These are phyloP conservation scores for Bassia scoparia DNA, from an alignment of 148 eudicot species.

Conservation along the genomic window DNA sequence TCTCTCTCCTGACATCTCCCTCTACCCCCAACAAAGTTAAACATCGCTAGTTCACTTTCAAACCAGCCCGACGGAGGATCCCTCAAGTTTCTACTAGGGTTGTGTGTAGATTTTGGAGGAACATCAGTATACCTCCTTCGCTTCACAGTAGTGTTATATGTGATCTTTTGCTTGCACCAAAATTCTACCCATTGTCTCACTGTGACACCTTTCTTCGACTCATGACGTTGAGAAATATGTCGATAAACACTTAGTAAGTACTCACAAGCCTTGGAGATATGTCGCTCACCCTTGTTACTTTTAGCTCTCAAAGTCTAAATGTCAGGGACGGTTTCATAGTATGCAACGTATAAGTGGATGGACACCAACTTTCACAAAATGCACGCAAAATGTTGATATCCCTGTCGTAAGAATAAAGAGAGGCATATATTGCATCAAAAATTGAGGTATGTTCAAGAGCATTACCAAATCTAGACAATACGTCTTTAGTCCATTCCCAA, in stretches of 20 bases:
- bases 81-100: no score
- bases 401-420: neutral
- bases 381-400: neutral
- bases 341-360: neutral
- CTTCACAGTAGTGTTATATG: neutral
- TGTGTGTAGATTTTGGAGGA: no score
- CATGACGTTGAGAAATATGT: neutral
- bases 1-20: neutral
- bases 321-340: neutral
- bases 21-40: neutral
- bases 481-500: constrained; percentile 11
- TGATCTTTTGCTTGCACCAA: neutral
- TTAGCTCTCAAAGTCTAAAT: fast-evolving
- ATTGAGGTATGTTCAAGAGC: neutral
- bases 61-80: no score
- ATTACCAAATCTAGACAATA: neutral
- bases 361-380: constrained; percentile 3
- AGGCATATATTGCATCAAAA: neutral
- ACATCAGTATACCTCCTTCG: no score
- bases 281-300: no score
- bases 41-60: no score
- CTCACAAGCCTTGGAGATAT: neutral
- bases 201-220: neutral
- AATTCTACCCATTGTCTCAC: neutral
- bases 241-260: neutral